These are phyloP conservation scores for Anacardium occidentale DNA, from an alignment of 345 rosid genomes.

Conservation along the genomic window DNA sequence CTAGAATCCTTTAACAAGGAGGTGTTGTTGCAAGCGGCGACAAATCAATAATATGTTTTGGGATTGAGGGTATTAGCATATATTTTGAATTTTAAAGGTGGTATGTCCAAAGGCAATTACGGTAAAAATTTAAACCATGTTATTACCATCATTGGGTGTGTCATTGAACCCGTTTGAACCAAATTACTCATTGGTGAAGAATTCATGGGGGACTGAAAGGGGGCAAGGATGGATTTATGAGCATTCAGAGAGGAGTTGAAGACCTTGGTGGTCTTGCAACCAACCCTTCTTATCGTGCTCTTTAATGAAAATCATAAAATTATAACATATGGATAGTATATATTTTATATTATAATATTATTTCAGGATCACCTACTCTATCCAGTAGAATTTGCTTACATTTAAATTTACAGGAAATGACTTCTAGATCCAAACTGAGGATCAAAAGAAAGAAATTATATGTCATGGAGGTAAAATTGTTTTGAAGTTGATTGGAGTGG, in stretches of 20 bases:
- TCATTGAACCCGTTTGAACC: background rate
- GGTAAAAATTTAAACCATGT: slow-evolving; percentile 30
- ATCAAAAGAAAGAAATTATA: too few species aligned
- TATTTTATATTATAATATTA: too few species aligned
- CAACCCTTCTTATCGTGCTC: slow-evolving; percentile 29
- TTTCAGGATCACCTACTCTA: too few species aligned
- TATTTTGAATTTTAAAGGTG: slow-evolving; percentile 26
- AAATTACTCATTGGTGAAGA: slow-evolving; percentile 40
- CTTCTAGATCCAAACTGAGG: too few species aligned
- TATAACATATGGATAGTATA: too few species aligned
- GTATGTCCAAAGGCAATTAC: slow-evolving; percentile 30
- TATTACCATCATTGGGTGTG: slow-evolving; percentile 34
- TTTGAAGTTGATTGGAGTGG: too few species aligned
- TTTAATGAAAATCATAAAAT: background rate
- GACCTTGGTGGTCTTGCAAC: slow-evolving; percentile 41
- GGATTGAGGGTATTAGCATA: slow-evolving; percentile 28
- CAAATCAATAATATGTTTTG: slow-evolving; percentile 34
- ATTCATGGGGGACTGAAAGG: slow-evolving; percentile 37
- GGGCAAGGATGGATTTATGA: slow-evolving; percentile 40
- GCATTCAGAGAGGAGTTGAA: slow-evolving; percentile 21
- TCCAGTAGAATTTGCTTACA: too few species aligned
- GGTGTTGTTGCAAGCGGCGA: slow-evolving; percentile 29
- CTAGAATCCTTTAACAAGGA: slow-evolving; percentile 9
- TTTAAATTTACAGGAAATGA: too few species aligned
- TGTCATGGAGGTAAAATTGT: too few species aligned